Conservation (phyloP, 2,329 filamentous ascomycete species). For the Zopfia rhizophila region DNA sequence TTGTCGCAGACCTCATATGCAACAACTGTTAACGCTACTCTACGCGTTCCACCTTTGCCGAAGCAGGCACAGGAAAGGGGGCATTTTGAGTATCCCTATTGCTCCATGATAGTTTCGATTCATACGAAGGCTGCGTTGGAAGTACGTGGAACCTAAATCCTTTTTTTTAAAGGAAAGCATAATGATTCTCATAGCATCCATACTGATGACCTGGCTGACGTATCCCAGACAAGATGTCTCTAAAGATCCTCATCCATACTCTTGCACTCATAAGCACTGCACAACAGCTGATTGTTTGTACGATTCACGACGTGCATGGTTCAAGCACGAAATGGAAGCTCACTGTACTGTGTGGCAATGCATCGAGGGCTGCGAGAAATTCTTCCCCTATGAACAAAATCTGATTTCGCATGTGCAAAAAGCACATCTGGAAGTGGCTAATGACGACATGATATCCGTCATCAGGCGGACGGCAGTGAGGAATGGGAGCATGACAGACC, state of each 20-base stretch:
- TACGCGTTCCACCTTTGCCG: conserved; percentile 36
- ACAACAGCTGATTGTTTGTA: conserved; percentile 32
- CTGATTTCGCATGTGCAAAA: conserved; percentile 18
- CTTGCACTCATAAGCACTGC: conserved; percentile 34
- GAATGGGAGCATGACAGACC: conserved; percentile 10
- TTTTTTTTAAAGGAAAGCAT: too few species aligned
- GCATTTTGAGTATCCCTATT: conserved; percentile 46
- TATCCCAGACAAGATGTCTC: conserved; percentile 32
- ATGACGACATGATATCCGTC: conserved; percentile 11
- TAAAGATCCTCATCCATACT: conserved; percentile 36
- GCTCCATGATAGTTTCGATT: conserved; percentile 35
- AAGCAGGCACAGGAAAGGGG: conserved; percentile 29
- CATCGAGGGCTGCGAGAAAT: conserved; percentile 25
- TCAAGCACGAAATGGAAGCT: conserved; percentile 33
- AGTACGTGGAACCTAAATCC: too few species aligned
- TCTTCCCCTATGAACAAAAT: conserved; percentile 7
- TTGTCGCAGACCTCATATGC: conserved; percentile 43
- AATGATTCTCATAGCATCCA: not conserved
- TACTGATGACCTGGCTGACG: not conserved
- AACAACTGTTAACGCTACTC: conserved; percentile 28
- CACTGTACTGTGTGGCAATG: conserved; percentile 33
- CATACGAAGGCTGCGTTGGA: conserved; percentile 29
- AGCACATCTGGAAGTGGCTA: conserved; percentile 17
- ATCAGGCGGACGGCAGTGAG: conserved; percentile 16
- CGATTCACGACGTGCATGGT: conserved; percentile 33